phyloP scores from a whole-genome alignment of 164 flowering plant species.

The Tetrastigma voinierianum region DNA sequence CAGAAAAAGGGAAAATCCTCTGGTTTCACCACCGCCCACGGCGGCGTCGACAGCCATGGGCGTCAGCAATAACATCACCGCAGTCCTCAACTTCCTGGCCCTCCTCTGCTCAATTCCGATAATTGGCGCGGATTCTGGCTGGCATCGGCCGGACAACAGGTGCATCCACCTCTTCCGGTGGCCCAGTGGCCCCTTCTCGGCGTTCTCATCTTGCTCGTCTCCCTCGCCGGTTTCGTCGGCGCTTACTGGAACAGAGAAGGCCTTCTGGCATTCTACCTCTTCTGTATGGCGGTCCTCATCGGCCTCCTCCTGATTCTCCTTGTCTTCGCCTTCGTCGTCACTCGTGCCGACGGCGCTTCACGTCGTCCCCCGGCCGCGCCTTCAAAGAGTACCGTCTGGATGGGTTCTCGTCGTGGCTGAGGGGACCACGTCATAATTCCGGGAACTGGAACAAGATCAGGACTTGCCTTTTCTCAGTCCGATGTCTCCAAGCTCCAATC shows the following conservation, averaged over 20 bases:
- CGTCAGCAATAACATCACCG: constrained; percentile 73
- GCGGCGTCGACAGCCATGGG: constrained; percentile 41
- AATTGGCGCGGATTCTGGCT: constrained; percentile 86
- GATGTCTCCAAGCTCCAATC: constrained; percentile 36
- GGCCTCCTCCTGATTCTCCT: constrained; percentile 54
- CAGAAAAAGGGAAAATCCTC: too few species aligned
- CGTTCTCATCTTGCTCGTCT: constrained; percentile 61
- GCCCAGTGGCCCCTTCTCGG: constrained; percentile 82
- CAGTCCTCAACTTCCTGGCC: constrained; percentile 75
- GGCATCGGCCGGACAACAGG: constrained; percentile 76
- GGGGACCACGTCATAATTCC: constrained; percentile 46
- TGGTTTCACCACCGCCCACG: not conserved
- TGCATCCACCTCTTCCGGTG: constrained; percentile 74
- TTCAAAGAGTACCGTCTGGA: constrained; percentile 67
- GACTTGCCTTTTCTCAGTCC: constrained; percentile 55
- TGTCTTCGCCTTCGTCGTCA: constrained; percentile 75
- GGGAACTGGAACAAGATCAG: constrained; percentile 67
- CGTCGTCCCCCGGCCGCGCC: constrained; percentile 49
- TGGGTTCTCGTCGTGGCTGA: constrained; percentile 74
- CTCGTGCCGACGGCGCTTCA: constrained; percentile 61
- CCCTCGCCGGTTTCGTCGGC: constrained; percentile 82
- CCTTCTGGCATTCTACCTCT: constrained; percentile 66
- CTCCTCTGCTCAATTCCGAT: constrained; percentile 77
- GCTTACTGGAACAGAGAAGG: constrained; percentile 74
- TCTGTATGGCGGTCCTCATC: constrained; percentile 74